phyloP scores from a whole-genome alignment of 2,329 filamentous ascomycete species.

The Zalaria sp. region DNA sequence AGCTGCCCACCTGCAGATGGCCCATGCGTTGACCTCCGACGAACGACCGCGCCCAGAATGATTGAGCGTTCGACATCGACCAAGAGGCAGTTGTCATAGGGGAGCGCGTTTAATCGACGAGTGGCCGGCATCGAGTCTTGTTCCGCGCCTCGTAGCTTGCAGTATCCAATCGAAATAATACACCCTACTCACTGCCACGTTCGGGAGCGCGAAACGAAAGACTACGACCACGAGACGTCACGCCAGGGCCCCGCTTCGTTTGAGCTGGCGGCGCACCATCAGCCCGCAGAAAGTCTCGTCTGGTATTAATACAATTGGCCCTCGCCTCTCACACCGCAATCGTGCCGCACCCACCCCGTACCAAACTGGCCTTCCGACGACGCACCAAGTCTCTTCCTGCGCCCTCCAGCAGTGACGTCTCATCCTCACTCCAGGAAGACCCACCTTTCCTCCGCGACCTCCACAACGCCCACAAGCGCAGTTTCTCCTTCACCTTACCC shows the following conservation, averaged over 20 bases:
- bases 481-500: conserved; percentile 1
- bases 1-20: too few species aligned
- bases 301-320: background rate
- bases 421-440: conserved; percentile 1
- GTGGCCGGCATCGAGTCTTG: too few species aligned
- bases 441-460: conserved; percentile 16
- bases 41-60: too few species aligned
- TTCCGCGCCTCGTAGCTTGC: too few species aligned
- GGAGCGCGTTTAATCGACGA: too few species aligned
- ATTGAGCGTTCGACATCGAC: too few species aligned
- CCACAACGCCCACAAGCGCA: conserved; percentile 6
- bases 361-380: conserved; percentile 7
- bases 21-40: too few species aligned
- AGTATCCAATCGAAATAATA: too few species aligned
- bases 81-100: too few species aligned
- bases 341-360: conserved; percentile 8
- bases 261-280: conserved; percentile 1
- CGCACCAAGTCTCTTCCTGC: conserved; percentile 8
- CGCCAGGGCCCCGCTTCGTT: background rate
- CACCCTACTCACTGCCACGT: too few species aligned
- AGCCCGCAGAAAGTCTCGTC: background rate
- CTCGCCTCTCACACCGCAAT: background rate
- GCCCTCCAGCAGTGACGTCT: conserved; percentile 5
- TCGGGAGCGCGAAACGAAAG: too few species aligned
- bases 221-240: background rate